phyloP scores from a whole-genome alignment of 2,329 filamentous ascomycete genomes.

The Trichophaea hybrida region DNA sequence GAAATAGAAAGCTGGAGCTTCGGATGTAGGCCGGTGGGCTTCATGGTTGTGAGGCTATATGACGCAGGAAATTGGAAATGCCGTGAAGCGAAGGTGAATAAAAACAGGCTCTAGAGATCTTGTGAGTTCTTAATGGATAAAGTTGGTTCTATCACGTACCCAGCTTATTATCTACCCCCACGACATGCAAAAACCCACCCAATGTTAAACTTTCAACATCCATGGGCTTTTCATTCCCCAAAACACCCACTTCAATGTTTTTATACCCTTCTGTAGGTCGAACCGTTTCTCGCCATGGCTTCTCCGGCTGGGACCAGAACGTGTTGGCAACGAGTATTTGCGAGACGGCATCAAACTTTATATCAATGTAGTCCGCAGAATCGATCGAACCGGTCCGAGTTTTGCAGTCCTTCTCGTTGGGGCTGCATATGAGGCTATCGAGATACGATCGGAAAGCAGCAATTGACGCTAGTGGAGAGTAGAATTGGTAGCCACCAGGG shows the following conservation, averaged over 20 bases:
- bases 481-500: slow-evolving; percentile 4
- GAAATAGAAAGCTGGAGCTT: slow-evolving; percentile 22
- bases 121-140: background rate
- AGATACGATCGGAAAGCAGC: slow-evolving; percentile 7
- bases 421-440: slow-evolving; percentile 4
- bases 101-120: slow-evolving; percentile 15
- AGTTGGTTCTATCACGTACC: background rate
- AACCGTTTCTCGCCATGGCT: slow-evolving; percentile 13
- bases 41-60: slow-evolving; percentile 20
- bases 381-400: slow-evolving; percentile 9
- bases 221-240: slow-evolving; percentile 16
- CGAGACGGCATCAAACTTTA: slow-evolving; percentile 23
- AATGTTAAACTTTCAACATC: slow-evolving; percentile 20
- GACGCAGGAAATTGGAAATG: slow-evolving; percentile 18
- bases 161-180: slow-evolving; percentile 17
- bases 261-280: background rate
- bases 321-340: slow-evolving; percentile 18
- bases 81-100: slow-evolving; percentile 25
- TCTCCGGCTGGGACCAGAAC: slow-evolving; percentile 16
- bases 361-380: slow-evolving; percentile 22
- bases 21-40: slow-evolving; percentile 25
- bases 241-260: slow-evolving; percentile 22
- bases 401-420: slow-evolving; percentile 10
- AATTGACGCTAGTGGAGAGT: slow-evolving; percentile 9
- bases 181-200: slow-evolving; percentile 19